phyloP scores from a whole-genome alignment of 768 basidiomycete species.

The Boletus subparvulus region DNA sequence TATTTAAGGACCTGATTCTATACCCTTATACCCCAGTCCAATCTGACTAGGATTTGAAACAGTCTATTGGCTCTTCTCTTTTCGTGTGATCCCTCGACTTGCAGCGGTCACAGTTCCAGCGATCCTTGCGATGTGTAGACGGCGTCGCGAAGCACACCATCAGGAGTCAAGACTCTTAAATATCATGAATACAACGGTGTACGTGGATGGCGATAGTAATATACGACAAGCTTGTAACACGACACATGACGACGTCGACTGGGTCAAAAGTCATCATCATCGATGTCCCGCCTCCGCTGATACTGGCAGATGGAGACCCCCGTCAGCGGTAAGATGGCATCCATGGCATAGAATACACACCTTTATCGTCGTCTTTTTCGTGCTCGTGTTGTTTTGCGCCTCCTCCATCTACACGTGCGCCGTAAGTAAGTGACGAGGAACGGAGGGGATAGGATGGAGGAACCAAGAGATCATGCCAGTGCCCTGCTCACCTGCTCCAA shows the following conservation, averaged over 20 bases:
- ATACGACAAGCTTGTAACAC: background rate
- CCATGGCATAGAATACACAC: conserved; percentile 31
- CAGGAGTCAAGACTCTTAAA: background rate
- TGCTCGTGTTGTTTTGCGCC: conserved; percentile 45
- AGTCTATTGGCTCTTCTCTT: too few species aligned
- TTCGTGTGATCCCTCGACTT: too few species aligned
- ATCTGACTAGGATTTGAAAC: too few species aligned
- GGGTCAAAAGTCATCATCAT: conserved; percentile 52
- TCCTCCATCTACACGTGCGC: conserved; percentile 49
- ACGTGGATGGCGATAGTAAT: background rate
- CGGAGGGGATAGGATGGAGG: background rate
- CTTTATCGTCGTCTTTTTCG: conserved; percentile 60
- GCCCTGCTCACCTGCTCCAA: conserved; percentile 68
- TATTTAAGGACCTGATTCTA: too few species aligned
- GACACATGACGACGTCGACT: background rate
- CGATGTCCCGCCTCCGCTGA: conserved; percentile 64
- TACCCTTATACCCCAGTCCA: too few species aligned
- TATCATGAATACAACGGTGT: conserved; percentile 1
- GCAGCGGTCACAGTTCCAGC: background rate
- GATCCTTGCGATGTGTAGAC: background rate
- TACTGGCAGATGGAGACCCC: conserved; percentile 38
- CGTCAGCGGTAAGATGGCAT: background rate
- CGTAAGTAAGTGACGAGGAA: background rate
- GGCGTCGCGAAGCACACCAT: background rate
- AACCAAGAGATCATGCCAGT: background rate